phyloP scores from a whole-genome alignment of 768 basidiomycete genomes.

The Lentinus tigrinus region DNA sequence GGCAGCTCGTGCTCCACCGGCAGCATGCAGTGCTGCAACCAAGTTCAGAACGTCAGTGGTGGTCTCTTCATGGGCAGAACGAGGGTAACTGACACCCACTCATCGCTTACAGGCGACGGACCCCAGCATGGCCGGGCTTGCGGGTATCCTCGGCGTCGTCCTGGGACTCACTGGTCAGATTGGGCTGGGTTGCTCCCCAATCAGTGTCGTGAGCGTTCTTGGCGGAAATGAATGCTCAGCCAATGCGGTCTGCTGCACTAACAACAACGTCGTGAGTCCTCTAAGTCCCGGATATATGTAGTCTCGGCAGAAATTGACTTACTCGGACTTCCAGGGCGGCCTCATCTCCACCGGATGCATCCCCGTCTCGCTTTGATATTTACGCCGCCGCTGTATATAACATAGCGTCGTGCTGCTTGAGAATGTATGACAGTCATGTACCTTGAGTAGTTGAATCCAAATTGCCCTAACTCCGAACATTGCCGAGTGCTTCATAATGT shows the following conservation, averaged over 20 bases:
- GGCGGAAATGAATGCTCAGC: background rate
- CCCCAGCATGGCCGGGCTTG: background rate
- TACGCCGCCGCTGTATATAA: too few species aligned
- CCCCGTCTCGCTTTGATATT: background rate
- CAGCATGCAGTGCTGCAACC: constrained; percentile 9
- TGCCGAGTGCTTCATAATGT: too few species aligned
- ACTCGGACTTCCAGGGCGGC: background rate
- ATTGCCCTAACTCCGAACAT: too few species aligned
- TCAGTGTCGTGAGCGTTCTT: background rate
- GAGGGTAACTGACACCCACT: background rate
- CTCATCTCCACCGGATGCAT: background rate
- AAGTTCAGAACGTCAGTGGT: background rate
- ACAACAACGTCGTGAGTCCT: background rate
- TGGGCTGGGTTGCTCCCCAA: background rate
- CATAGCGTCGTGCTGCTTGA: too few species aligned
- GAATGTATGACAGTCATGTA: too few species aligned
- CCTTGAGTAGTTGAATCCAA: too few species aligned
- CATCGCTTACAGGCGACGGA: background rate
- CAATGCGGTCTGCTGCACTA: background rate
- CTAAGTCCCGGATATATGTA: background rate
- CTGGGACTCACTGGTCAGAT: background rate
- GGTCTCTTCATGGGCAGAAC: background rate
- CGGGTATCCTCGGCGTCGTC: background rate
- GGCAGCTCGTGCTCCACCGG: constrained; percentile 12
- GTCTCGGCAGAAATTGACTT: too few species aligned